Percentiles rank a stretch among this genome's conserved stretches.
Evolutionary conservation across 805 yeast genomes (phyloP).

Genomic region (Wickerhamiella alocasiicola): DNA sequence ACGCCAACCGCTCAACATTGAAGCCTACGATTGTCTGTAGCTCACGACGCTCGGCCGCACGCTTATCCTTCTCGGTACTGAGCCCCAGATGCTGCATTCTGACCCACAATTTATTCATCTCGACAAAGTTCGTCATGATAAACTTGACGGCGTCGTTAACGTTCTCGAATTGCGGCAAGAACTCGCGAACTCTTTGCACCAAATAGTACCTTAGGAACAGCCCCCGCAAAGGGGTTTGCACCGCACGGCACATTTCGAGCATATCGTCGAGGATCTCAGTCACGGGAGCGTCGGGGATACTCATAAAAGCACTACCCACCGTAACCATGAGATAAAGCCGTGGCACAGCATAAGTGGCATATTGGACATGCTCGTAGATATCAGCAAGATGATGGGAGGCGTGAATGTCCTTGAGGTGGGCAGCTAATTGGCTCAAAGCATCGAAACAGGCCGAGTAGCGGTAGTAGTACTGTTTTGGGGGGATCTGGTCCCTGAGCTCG

Average conservation of each 20-base stretch:
- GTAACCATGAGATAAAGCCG: conserved; percentile 89
- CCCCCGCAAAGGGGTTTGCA: conserved; percentile 90
- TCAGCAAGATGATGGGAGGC: conserved; percentile 69
- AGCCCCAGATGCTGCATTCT: conserved; percentile 93
- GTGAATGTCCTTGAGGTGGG: conserved; percentile 54
- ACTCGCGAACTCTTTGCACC: conserved; percentile 66
- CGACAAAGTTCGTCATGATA: conserved; percentile 76
- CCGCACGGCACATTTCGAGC: conserved; percentile 97
- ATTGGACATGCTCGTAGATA: conserved; percentile 86
- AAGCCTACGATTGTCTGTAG: conserved; percentile 86
- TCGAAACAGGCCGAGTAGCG: conserved; percentile 75
- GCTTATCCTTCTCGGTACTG: conserved; percentile 60
- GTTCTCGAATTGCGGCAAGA: conserved; percentile 34
- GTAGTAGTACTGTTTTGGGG: conserved; percentile 91
- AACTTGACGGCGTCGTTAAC: conserved; percentile 63
- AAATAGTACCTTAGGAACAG: conserved; percentile 79
- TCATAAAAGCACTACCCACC: conserved; percentile 81
- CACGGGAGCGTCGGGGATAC: conserved; percentile 62
- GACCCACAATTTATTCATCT: conserved; percentile 98
- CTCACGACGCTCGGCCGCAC: conserved; percentile 73
- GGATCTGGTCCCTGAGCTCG: conserved; percentile 62
- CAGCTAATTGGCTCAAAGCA: conserved; percentile 55
- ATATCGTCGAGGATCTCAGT: conserved; percentile 85
- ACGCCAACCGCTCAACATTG: conserved; percentile 77
- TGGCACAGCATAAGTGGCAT: conserved; percentile 83